Evolutionary conservation across 768 basidiomycete species (phyloP), one percentile per base, ranked within the genome.

Genomic region (Asterophora parasitica): DNA sequence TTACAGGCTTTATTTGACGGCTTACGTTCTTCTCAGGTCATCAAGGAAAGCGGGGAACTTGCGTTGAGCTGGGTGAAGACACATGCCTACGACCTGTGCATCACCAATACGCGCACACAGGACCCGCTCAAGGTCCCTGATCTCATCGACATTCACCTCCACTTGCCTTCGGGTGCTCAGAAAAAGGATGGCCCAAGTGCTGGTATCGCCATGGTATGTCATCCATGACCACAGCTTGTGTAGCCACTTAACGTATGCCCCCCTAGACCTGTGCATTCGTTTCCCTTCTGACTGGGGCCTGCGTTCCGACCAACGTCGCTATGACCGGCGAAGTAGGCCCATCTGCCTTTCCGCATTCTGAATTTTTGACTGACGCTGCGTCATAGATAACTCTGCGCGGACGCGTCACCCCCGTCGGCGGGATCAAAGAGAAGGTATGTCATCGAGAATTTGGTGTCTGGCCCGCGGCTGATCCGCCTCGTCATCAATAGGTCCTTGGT

Each of bases 131-230:
- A 86, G 58, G 73, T 81, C 7, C 83, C 82, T 0, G 77, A 86
- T 43, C 65, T 73, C 16, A 78, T 92, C 38, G 92, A 97, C 59
- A 69, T 97, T 8, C 93, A 97, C 58, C 68, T 93, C 12, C 93
- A 96, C 60, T 71, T 95, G 7, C 94, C 93, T 0, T 78, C 88
- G 1, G 94, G 93, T 0, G 88, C 91, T 2, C 87, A 92, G 65
- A 91, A 84, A 76, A 96, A 95, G 69, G 92, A 95, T 58, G 92
- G 93, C 0, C 92, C 92, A 0, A 90, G 87, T 59, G 92, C 92
- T 0, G 92, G 92, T 2, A 75, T 94, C 17, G 88, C 89, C 0
- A 92, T 94, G 81, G 88, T 90, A 51, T 49, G 72, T 60, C 38
- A 12, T 40, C 30, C 6, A 12, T 37, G 13, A 7, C 37, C 7